These are phyloP conservation scores for Candida methanosorbosa DNA, from an alignment of 805 yeast genomes.

Conservation along the genomic window DNA sequence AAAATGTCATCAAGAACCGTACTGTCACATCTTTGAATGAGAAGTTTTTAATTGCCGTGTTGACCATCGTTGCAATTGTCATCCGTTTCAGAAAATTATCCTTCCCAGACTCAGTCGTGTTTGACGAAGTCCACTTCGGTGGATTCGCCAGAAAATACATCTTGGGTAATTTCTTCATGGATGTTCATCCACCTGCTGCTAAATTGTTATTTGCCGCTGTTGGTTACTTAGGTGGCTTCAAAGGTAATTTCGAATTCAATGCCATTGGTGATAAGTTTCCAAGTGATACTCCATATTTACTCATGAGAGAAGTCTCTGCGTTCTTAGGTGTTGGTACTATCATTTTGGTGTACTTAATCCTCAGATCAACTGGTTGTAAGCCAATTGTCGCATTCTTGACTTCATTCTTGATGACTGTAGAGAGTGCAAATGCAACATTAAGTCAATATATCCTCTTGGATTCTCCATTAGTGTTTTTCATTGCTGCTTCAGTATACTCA, in stretches of 20 bases:
- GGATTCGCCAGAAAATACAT: constrained; percentile 92
- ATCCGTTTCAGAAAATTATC: constrained; percentile 57
- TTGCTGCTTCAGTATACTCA: constrained; percentile 61
- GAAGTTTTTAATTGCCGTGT: constrained; percentile 27
- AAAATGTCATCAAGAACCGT: constrained; percentile 30
- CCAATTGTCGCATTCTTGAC: constrained; percentile 54
- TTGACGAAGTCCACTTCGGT: constrained; percentile 97
- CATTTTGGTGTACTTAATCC: constrained; percentile 54
- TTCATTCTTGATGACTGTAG: constrained; percentile 47
- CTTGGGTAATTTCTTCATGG: constrained; percentile 65
- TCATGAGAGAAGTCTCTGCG: constrained; percentile 68
- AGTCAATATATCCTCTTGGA: constrained; percentile 70
- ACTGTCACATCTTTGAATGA: constrained; percentile 30
- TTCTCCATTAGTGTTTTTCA: constrained; percentile 68
- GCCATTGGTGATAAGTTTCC: constrained; percentile 62
- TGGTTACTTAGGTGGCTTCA: constrained; percentile 58
- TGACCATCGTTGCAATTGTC: constrained; percentile 36
- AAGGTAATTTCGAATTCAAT: constrained; percentile 60
- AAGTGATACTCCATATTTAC: constrained; percentile 46
- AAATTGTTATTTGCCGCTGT: constrained; percentile 73
- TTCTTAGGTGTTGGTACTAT: constrained; percentile 61
- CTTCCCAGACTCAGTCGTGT: constrained; percentile 80
- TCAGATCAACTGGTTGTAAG: constrained; percentile 65
- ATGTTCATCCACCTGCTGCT: constrained; percentile 84
- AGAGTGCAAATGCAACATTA: constrained; percentile 62